Conservation (phyloP, 257 asterid species). For the Solanum commersonii region DNA sequence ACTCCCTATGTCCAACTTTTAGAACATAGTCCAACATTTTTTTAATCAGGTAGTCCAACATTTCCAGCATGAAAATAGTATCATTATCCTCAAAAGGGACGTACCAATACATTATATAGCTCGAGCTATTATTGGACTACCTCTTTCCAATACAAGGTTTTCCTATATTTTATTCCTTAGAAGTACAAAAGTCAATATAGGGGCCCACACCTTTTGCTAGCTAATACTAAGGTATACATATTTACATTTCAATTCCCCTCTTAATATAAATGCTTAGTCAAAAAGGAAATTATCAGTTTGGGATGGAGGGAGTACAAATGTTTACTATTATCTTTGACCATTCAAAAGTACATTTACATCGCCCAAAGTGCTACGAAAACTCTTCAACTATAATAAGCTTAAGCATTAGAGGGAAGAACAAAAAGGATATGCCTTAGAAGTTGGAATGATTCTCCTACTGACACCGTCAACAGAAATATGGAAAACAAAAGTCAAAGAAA, state of each 20-base stretch:
- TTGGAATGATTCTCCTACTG: neutral
- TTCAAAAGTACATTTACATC: neutral
- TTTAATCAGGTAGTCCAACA: neutral
- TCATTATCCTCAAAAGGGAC: neutral
- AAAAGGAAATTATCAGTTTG: neutral
- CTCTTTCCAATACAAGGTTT: neutral
- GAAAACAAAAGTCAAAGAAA: neutral
- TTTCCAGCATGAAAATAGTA: neutral
- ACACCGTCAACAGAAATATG: neutral
- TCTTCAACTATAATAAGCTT: neutral
- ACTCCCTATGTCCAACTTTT: neutral
- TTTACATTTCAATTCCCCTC: neutral
- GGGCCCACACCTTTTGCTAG: neutral
- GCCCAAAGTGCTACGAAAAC: neutral
- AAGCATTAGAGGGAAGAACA: neutral
- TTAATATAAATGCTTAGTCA: neutral
- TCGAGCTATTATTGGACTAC: neutral
- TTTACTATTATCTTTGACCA: neutral
- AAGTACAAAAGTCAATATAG: neutral
- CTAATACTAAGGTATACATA: neutral
- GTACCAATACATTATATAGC: neutral
- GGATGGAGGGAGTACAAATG: neutral
- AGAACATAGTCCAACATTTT: neutral
- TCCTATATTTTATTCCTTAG: neutral
- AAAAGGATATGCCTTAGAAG: neutral